These are phyloP conservation scores for Colletotrichum costaricense DNA, from an alignment of 2,329 filamentous ascomycete genomes.

Conservation along the genomic window DNA sequence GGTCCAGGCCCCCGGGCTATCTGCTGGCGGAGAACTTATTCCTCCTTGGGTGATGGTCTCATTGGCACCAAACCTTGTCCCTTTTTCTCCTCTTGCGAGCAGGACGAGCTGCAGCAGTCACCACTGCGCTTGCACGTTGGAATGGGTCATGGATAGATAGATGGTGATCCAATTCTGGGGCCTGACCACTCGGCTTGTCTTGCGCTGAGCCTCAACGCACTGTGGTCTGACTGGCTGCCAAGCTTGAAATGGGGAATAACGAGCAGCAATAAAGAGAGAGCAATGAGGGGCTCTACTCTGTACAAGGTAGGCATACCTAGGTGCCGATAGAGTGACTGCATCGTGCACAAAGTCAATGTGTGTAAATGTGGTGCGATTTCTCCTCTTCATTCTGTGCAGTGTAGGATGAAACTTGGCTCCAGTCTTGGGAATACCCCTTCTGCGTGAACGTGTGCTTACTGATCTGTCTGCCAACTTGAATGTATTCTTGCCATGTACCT, in stretches of 20 bases:
- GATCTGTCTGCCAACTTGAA: constrained; percentile 7
- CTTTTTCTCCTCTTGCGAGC: neutral
- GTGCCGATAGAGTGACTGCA: neutral
- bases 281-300: neutral
- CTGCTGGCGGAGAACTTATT: neutral
- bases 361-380: neutral
- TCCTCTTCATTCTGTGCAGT: neutral
- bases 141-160: neutral
- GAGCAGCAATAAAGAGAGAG: neutral
- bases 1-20: constrained; percentile 10
- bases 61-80: constrained; percentile 15
- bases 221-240: neutral
- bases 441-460: neutral
- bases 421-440: neutral
- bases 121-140: constrained; percentile 9
- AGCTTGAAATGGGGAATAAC: neutral
- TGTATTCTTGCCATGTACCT: neutral
- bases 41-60: neutral
- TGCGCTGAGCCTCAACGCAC: constrained; percentile 8
- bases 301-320: neutral
- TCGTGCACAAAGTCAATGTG: neutral
- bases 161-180: constrained; percentile 6
- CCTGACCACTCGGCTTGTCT: neutral
- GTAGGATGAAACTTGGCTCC: neutral
- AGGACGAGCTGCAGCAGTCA: constrained; percentile 25